phyloP scores from a whole-genome alignment of 345 rosid genomes.

The Brassica carinata region DNA sequence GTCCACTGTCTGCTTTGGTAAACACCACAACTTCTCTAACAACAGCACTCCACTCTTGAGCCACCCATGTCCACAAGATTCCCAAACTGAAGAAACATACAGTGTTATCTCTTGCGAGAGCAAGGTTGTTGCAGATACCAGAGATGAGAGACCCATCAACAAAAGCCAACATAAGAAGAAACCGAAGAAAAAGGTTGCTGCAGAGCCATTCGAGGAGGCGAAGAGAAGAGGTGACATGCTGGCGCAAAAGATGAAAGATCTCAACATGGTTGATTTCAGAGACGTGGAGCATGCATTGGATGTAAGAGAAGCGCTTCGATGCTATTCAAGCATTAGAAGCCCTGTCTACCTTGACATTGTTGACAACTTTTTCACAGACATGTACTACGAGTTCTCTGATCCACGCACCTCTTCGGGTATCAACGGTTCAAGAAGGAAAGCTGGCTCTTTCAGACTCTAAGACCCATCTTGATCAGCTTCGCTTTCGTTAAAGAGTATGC shows the following conservation, averaged over 20 bases:
- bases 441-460: conserved; percentile 52
- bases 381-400: conserved; percentile 68
- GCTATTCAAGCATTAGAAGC: conserved; percentile 77
- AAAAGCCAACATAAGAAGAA: conserved; percentile 33
- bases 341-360: conserved; percentile 84
- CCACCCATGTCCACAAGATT: conserved; percentile 25
- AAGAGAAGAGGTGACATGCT: conserved; percentile 50
- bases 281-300: conserved; percentile 78
- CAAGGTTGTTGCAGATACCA: conserved; percentile 42
- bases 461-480: neutral
- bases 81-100: conserved; percentile 38
- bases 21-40: conserved; percentile 51
- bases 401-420: conserved; percentile 49
- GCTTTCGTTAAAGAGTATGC: neutral
- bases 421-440: conserved; percentile 46
- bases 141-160: conserved; percentile 32
- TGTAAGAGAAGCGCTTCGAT: conserved; percentile 80
- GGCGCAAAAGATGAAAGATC: conserved; percentile 79
- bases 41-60: conserved; percentile 45
- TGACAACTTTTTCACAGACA: conserved; percentile 75
- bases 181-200: conserved; percentile 36
- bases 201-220: conserved; percentile 13
- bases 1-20: conserved; percentile 49
- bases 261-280: conserved; percentile 75
- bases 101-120: conserved; percentile 41